Evolutionary conservation across 2,329 filamentous ascomycete genomes (phyloP).

Genomic region (Stylonectria norvegica): DNA sequence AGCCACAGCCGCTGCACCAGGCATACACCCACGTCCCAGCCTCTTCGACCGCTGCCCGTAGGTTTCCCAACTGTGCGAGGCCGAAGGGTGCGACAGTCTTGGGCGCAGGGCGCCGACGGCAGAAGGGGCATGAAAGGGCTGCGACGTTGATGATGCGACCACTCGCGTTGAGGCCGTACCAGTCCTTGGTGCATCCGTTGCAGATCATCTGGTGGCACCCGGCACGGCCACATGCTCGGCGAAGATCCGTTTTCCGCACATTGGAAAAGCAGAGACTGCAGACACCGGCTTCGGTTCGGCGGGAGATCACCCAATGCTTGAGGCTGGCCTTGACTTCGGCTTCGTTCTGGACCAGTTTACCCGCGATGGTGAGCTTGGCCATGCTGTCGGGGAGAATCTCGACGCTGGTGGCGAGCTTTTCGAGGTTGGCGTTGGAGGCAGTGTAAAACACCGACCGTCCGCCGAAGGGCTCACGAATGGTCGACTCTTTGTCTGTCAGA

Average conservation of each 20-base stretch:
- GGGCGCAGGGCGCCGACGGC: constrained; percentile 40
- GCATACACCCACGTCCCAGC: constrained; percentile 45
- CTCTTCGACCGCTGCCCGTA: constrained; percentile 38
- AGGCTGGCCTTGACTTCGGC: constrained; percentile 34
- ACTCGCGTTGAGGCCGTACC: constrained; percentile 45
- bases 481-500: constrained; percentile 37
- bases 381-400: constrained; percentile 31
- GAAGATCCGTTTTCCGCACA: constrained; percentile 35
- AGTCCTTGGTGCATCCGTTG: constrained; percentile 35
- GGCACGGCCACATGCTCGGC: constrained; percentile 42
- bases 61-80: constrained; percentile 36
- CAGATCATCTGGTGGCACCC: constrained; percentile 45
- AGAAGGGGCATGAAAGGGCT: constrained; percentile 49
- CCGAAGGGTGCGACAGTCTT: constrained; percentile 36
- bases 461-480: constrained; percentile 36
- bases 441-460: constrained; percentile 40
- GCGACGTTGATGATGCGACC: constrained; percentile 46
- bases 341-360: constrained; percentile 43
- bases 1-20: constrained; percentile 44
- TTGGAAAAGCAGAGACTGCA: constrained; percentile 47
- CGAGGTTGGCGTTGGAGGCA: constrained; percentile 30
- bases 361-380: constrained; percentile 29
- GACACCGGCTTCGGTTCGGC: constrained; percentile 35
- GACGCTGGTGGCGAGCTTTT: constrained; percentile 36
- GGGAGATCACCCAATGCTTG: constrained; percentile 34